Evolutionary conservation across 257 asterid genomes (phyloP).

Genomic region (Knoxia roxburghii): DNA sequence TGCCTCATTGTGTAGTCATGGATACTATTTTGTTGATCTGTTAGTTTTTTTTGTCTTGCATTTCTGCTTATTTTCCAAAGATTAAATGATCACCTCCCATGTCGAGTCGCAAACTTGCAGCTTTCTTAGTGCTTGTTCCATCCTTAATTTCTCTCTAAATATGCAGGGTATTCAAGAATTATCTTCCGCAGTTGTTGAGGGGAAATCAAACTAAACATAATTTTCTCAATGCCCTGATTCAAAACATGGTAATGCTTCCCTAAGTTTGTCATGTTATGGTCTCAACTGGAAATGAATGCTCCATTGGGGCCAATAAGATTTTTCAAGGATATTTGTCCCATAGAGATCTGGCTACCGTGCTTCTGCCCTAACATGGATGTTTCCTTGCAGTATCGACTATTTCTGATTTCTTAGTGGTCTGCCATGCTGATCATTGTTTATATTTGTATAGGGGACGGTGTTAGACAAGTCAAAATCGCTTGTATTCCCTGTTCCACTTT

Average conservation of each 20-base stretch:
- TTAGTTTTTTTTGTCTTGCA: background rate
- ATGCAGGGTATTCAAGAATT: constrained; percentile 85
- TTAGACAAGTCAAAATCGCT: constrained; percentile 69
- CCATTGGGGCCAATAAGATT: background rate
- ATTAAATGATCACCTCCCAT: background rate
- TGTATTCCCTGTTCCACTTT: constrained; percentile 72
- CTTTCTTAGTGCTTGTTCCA: background rate
- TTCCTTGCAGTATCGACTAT: too few relatives aligned
- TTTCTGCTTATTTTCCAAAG: background rate
- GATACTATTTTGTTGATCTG: background rate
- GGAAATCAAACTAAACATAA: constrained; percentile 46
- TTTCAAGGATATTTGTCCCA: background rate
- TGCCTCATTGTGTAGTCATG: background rate
- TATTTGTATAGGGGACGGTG: constrained; percentile 52
- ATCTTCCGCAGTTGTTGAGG: constrained; percentile 60
- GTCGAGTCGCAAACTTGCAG: background rate
- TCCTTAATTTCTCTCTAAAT: background rate
- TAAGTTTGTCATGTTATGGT: background rate
- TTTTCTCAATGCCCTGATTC: constrained; percentile 47
- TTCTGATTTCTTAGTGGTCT: background rate
- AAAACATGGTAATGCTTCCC: constrained; percentile 57
- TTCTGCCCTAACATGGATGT: background rate
- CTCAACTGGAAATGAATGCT: background rate
- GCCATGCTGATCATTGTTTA: constrained; percentile 14
- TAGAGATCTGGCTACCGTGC: background rate